Percentiles rank a stretch among this genome's conserved stretches.
phyloP scores from a whole-genome alignment of 2,329 filamentous ascomycete species.

The Stemphylium beticola region DNA sequence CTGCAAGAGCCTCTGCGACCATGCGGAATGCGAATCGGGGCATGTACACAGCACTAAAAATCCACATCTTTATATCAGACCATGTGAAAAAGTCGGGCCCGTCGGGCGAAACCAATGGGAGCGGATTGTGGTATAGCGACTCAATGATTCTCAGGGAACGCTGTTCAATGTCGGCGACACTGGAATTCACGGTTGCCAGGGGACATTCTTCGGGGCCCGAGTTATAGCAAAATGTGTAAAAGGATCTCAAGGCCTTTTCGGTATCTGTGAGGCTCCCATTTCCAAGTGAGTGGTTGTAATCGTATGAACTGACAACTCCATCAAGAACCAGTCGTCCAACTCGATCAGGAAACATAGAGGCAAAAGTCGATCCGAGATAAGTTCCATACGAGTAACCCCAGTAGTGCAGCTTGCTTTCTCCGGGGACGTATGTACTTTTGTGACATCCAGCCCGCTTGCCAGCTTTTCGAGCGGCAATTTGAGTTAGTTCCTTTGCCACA shows the following conservation, averaged over 20 bases:
- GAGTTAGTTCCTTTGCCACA: conserved; percentile 19
- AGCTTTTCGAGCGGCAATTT: conserved; percentile 1
- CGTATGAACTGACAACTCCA: conserved; percentile 52
- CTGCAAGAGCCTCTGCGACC: conserved; percentile 44
- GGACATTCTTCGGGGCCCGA: conserved; percentile 51
- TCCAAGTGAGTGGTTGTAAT: conserved; percentile 47
- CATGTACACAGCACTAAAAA: conserved; percentile 48
- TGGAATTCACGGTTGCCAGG: conserved; percentile 45
- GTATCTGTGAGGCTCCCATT: conserved; percentile 52
- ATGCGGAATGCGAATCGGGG: conserved; percentile 44
- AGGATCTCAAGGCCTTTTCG: conserved; percentile 51
- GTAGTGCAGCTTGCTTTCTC: conserved; percentile 48
- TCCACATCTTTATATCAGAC: conserved; percentile 46
- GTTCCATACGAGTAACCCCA: conserved; percentile 59
- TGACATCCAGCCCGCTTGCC: background rate
- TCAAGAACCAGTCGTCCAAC: conserved; percentile 50
- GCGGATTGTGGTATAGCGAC: conserved; percentile 50
- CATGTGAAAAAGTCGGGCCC: conserved; percentile 49
- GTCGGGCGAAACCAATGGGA: conserved; percentile 40
- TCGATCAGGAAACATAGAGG: conserved; percentile 48
- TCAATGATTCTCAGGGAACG: conserved; percentile 42
- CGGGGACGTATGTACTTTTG: conserved; percentile 10
- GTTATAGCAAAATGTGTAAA: conserved; percentile 55
- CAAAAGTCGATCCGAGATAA: conserved; percentile 48
- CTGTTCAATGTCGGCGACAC: conserved; percentile 44